Evolutionary conservation across 306 rosid genomes (phyloP).

Genomic region (Corylus avellana): DNA sequence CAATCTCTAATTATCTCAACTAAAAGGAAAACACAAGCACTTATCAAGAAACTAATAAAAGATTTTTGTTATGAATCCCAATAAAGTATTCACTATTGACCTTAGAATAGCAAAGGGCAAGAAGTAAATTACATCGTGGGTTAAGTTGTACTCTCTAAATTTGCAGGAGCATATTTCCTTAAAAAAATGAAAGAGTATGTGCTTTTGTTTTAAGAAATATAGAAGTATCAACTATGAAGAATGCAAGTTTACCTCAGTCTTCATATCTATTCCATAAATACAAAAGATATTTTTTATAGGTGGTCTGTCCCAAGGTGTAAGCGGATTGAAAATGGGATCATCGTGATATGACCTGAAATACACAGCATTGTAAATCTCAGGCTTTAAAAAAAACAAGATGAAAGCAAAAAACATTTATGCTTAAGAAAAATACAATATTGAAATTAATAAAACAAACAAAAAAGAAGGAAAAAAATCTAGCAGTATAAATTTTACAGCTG

Average conservation of each 20-base stretch:
- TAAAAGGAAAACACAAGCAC: not conserved
- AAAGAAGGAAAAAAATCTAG: not conserved
- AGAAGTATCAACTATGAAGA: not conserved
- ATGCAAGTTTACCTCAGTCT: slow-evolving; percentile 74
- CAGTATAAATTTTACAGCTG: slow-evolving; percentile 12
- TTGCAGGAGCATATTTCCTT: not conserved
- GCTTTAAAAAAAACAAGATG: slow-evolving; percentile 24
- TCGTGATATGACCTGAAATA: slow-evolving; percentile 76
- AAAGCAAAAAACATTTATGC: slow-evolving; percentile 10
- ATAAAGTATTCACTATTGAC: slow-evolving; percentile 23
- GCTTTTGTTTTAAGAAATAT: not conserved
- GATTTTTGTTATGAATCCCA: slow-evolving; percentile 13
- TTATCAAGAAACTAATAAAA: slow-evolving; percentile 8
- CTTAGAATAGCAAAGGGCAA: slow-evolving; percentile 21
- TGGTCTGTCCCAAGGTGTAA: slow-evolving; percentile 98
- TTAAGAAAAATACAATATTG: not conserved
- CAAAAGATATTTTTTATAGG: slow-evolving; percentile 90
- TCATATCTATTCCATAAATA: slow-evolving; percentile 77
- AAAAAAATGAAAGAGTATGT: not conserved
- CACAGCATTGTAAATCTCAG: slow-evolving; percentile 22
- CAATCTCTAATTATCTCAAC: not conserved
- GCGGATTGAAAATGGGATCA: slow-evolving; percentile 91
- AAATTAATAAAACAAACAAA: not conserved
- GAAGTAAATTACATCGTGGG: slow-evolving; percentile 1
- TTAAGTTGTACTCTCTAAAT: not conserved